Evolutionary conservation across 2,329 filamentous ascomycete genomes (phyloP), one percentile per base, ranked within the genome.

Genomic region (Diaporthe ilicicola): DNA sequence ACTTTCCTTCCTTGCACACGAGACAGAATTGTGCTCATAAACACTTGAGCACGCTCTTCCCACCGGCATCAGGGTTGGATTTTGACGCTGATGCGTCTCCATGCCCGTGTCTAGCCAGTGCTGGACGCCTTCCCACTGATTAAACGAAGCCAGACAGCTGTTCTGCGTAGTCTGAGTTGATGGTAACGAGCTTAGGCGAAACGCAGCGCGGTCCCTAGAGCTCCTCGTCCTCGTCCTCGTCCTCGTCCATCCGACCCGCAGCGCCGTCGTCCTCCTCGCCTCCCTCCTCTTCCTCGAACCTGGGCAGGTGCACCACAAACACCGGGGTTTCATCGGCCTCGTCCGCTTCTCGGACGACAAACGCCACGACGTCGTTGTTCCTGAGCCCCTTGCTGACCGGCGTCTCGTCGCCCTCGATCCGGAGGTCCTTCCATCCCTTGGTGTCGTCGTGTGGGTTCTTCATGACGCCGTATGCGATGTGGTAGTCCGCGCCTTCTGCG

Each of bases 381-480:
- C 83, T 82, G 13, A 90, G 61, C 0, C 83, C 84, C 70, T 84
- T 81, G 51, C 78, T 80, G 0, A 78, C 77, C 0, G 85, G 82
- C 0, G 82, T 86, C 67, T 84, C 82, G 0, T 72, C 74, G 2
- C 80, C 80, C 0, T 77, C 74, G 2, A 82, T 77, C 2, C 82
- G 79, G 13, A 90, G 78, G 29, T 79, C 79, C 74, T 80, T 84
- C 88, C 88, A 90, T 8, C 87, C 88, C 24, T 81, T 78, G 0
- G 79, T 77, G 2, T 83, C 79, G 61, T 90, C 86, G 34, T 81
- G 80, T 17, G 82, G 78, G 39, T 82, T 80, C 54, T 81, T 84
- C 15, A 86, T 82, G 9, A 84, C 72, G 2, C 81, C 88, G 71
- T 86, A 90, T 10, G 79, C 82, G 42, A 90, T 77, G 5, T 75